Evolutionary conservation across 805 yeast species (phyloP), one percentile per base, ranked within the genome.

Genomic region (Yarrowia sp.): DNA sequence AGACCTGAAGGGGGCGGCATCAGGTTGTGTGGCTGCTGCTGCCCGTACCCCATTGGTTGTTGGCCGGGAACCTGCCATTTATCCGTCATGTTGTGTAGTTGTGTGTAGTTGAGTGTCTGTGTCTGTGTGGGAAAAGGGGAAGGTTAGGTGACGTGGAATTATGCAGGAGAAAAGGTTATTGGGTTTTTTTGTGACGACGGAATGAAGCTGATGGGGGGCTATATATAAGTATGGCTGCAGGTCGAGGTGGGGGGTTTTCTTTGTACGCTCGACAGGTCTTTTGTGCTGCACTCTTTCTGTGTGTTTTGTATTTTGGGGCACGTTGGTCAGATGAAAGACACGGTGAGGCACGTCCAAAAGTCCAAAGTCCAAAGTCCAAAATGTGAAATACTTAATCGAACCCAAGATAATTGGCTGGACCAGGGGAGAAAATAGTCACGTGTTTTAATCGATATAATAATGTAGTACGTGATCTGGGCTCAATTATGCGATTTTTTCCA

Each of bases 21-120:
- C 33, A 55, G 36, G n/a, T 55, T 55, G 47, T 55, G 61, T 7
- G 45, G 61, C 61, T 53, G 60, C 60, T 48, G 55, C 57, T 41
- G 15, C 28, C 38, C 53, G 17, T 35, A 35, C 18, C 8, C 15
- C 36, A n/a, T 22, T 38, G 33, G 50, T 35, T 15, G 7, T 42
- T 50, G 58, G 58, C 42, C 42, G 9, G 41, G 55, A 18, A 15
- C 38, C 55, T 35, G 44, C 44, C 60, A 51, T 17, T 51, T 51
- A 44, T 51, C 60, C 3, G 60, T 51, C 60, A 51, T 51, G 13
- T 48, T 18, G 17, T 6, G 32, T 10, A 11, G 42, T 18, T 15
- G 15, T 14, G 53, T 33, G 55, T 17, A 15, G 38, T 47, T 4
- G 44, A 17, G 44, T 15, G 6, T 41, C 28, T 41, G 44, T 28